Conservation (phyloP, 352 stramenopile genomes). For the Phytophthora crassamura region DNA sequence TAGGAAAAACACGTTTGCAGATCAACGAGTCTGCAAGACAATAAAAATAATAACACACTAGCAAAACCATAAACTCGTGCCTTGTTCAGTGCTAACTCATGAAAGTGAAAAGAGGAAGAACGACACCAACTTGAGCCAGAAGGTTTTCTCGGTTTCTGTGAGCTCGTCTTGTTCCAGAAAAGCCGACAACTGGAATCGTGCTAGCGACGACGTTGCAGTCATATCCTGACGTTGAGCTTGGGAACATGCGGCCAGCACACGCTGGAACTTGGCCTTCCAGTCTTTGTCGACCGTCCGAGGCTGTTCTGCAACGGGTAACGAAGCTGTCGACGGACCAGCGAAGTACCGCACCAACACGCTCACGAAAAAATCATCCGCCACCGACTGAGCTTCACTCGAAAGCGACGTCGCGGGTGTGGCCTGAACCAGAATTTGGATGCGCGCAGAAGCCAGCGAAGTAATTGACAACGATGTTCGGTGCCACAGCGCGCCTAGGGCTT, state of each 20-base stretch:
- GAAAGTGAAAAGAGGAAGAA: slow-evolving; percentile 61
- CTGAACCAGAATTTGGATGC: slow-evolving; percentile 40
- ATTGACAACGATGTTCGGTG: slow-evolving; percentile 39
- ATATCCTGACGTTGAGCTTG: slow-evolving; percentile 3
- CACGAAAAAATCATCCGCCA: slow-evolving; percentile 32
- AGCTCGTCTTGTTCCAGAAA: slow-evolving; percentile 45
- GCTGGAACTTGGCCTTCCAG: slow-evolving; percentile 47
- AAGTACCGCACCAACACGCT: slow-evolving; percentile 45
- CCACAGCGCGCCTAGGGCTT: slow-evolving; percentile 51
- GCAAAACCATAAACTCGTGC: slow-evolving; percentile 28
- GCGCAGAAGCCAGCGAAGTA: slow-evolving; percentile 43
- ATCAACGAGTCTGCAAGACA: slow-evolving; percentile 27
- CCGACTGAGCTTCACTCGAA: slow-evolving; percentile 1
- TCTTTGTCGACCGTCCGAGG: slow-evolving; percentile 24
- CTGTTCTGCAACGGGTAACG: slow-evolving; percentile 9
- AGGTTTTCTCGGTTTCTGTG: slow-evolving; percentile 46
- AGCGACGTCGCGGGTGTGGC: not conserved
- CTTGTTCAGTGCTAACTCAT: slow-evolving; percentile 5
- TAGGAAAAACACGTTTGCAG: slow-evolving; percentile 44
- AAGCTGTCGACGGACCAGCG: slow-evolving; percentile 29
- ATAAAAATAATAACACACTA: slow-evolving; percentile 48
- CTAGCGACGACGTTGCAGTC: not conserved
- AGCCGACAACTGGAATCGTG: slow-evolving; percentile 38
- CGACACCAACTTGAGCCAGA: slow-evolving; percentile 66
- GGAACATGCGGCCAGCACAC: slow-evolving; percentile 35